Conservation (phyloP, 257 asterid genomes). For the Primulina huaijiensis region DNA sequence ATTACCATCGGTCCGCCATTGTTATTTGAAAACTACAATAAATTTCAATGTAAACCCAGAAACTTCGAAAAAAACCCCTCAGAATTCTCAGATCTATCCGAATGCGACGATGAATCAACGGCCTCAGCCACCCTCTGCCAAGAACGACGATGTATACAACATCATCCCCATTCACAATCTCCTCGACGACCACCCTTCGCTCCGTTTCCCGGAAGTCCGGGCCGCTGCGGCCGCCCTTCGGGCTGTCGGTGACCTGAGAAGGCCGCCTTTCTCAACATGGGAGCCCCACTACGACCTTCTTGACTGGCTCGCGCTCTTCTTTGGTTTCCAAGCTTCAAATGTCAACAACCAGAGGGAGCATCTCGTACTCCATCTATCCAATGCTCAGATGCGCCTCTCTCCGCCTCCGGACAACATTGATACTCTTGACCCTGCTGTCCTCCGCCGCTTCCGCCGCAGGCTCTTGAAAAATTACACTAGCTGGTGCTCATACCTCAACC, state of each 20-base stretch:
- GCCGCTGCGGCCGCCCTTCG: constrained; percentile 82
- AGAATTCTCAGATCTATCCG: constrained; percentile 39
- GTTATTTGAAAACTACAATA: constrained; percentile 33
- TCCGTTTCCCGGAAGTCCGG: constrained; percentile 90
- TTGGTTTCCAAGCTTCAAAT: constrained; percentile 80
- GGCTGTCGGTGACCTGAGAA: constrained; percentile 80
- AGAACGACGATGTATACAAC: constrained; percentile 45
- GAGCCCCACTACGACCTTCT: constrained; percentile 72
- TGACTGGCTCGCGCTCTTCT: constrained; percentile 85
- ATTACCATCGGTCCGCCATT: constrained; percentile 34
- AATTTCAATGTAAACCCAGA: constrained; percentile 17
- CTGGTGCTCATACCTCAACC: constrained; percentile 86
- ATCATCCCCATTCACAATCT: constrained; percentile 83
- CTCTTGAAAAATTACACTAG: constrained; percentile 63
- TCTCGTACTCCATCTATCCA: constrained; percentile 77
- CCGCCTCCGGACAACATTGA: constrained; percentile 96
- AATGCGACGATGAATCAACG: constrained; percentile 59
- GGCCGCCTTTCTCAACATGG: constrained; percentile 76
- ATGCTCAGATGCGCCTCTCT: constrained; percentile 93
- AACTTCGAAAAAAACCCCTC: background rate
- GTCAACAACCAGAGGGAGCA: constrained; percentile 90
- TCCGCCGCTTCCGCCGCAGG: constrained; percentile 75
- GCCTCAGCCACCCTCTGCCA: constrained; percentile 29
- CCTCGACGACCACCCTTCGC: constrained; percentile 92
- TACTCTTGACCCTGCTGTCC: constrained; percentile 69